phyloP scores from a whole-genome alignment of 805 yeast species.

The Suhomyces faveliae region DNA sequence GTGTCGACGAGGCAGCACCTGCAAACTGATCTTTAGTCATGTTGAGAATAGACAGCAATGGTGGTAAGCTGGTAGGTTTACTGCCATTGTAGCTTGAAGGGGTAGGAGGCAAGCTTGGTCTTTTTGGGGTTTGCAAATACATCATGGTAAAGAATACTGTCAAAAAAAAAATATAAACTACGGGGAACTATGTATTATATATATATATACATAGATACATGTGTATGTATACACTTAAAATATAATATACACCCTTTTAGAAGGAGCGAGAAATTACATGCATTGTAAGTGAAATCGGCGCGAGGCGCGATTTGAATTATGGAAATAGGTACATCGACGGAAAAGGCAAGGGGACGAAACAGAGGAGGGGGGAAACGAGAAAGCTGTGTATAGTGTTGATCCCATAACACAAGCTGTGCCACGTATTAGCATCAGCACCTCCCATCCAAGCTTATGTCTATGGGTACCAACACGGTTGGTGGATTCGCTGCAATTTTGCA shows the following conservation, averaged over 20 bases:
- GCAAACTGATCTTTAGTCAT: constrained; percentile 3
- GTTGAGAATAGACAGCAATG: constrained; percentile 35
- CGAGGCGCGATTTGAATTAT: constrained; percentile 2
- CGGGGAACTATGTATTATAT: background rate
- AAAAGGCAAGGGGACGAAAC: background rate
- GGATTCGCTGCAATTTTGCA: background rate
- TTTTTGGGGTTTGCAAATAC: constrained; percentile 36
- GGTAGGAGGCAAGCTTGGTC: constrained; percentile 26
- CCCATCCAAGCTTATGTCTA: no score
- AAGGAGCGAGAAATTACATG: background rate
- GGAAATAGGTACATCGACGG: background rate
- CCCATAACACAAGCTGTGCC: no score
- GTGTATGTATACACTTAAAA: no score
- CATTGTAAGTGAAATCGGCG: constrained; percentile 1
- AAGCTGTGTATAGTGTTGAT: no score
- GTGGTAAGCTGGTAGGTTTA: constrained; percentile 36
- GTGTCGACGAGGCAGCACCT: constrained; percentile 7
- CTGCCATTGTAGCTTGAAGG: constrained; percentile 14
- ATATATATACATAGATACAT: background rate
- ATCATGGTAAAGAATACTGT: constrained; percentile 12
- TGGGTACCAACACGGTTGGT: background rate
- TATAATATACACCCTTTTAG: background rate
- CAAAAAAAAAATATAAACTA: background rate
- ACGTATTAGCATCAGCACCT: no score
- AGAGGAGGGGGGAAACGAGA: background rate